Percentiles rank a stretch among this genome's conserved stretches.
These are phyloP conservation scores for Phytophthora vignae DNA, from an alignment of 352 stramenopile species.

Conservation along the genomic window DNA sequence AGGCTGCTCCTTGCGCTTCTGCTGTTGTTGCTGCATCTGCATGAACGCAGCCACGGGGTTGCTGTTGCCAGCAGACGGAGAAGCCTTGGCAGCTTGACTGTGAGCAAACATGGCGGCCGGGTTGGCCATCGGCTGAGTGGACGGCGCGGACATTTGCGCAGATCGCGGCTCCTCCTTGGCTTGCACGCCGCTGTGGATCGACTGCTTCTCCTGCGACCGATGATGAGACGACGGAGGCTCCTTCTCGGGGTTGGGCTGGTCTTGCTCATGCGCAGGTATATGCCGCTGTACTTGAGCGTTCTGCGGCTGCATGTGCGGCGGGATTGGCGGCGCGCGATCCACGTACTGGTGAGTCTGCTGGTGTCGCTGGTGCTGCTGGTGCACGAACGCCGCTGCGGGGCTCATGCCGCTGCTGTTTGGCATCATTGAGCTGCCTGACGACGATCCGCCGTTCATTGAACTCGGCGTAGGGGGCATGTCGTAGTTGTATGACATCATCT, in stretches of 20 bases:
- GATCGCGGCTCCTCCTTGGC: conserved; percentile 23
- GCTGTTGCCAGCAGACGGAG: conserved; percentile 14
- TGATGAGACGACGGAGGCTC: conserved; percentile 28
- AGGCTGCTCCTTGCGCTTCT: conserved; percentile 35
- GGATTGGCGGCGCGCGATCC: conserved; percentile 23
- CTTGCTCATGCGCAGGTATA: conserved; percentile 30
- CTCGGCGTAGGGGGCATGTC: conserved; percentile 22
- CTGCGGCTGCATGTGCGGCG: conserved; percentile 28
- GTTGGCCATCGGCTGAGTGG: conserved; percentile 42
- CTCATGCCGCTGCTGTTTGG: conserved; percentile 36
- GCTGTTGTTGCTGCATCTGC: conserved; percentile 60
- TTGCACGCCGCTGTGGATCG: conserved; percentile 9
- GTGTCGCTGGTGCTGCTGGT: conserved; percentile 47
- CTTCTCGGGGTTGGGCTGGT: conserved; percentile 42
- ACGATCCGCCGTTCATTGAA: conserved; percentile 25
- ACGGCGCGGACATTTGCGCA: conserved; percentile 12
- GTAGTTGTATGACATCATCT: conserved; percentile 61
- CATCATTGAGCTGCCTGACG: conserved; percentile 29
- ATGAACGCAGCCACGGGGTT: conserved; percentile 69
- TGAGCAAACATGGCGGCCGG: conserved; percentile 71
- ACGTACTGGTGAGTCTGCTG: conserved; percentile 37
- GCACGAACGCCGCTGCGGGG: conserved; percentile 48
- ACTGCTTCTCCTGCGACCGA: conserved; percentile 28
- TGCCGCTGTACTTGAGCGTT: conserved; percentile 16
- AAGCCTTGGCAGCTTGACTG: conserved; percentile 41